phyloP scores from a whole-genome alignment of 257 asterid species.

The Fraxinus anomala region DNA sequence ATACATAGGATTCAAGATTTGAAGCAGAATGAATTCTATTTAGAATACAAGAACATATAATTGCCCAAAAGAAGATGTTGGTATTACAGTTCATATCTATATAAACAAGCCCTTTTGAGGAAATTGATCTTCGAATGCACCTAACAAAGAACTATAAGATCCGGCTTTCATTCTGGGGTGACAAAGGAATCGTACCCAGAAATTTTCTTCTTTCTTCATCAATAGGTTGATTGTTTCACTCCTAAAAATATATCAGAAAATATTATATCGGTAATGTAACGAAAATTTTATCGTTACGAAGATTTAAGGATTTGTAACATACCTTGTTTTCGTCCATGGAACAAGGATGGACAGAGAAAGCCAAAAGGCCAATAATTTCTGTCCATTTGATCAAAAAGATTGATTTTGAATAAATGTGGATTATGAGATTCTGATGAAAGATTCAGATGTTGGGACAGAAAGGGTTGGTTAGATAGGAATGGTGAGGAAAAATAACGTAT shows the following conservation, averaged over 20 bases:
- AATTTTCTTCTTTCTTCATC: neutral
- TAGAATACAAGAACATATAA: constrained; percentile 18
- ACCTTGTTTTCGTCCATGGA: neutral
- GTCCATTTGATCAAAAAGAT: neutral
- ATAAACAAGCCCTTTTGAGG: neutral
- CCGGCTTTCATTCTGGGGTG: neutral
- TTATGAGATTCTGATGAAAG: neutral
- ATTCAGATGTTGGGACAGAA: constrained; percentile 13
- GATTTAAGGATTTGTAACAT: neutral
- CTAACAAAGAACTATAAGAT: neutral
- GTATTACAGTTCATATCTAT: constrained; percentile 24
- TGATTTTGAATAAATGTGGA: neutral
- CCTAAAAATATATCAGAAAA: neutral
- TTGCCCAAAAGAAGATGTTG: constrained; percentile 25
- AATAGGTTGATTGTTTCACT: neutral
- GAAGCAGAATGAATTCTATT: constrained; percentile 4
- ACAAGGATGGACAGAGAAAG: neutral
- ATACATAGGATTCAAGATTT: constrained; percentile 29
- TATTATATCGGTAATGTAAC: neutral
- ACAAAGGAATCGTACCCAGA: neutral
- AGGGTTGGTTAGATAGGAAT: constrained; percentile 15
- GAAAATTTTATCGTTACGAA: neutral
- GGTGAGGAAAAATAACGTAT: constrained; percentile 29
- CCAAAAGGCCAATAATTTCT: neutral
- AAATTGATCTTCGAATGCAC: neutral